A percentile compares a stretch with the other conserved stretches of the same genome.
Evolutionary conservation across 345 rosid genomes (phyloP).

Genomic region (Bretschneidera sinensis): DNA sequence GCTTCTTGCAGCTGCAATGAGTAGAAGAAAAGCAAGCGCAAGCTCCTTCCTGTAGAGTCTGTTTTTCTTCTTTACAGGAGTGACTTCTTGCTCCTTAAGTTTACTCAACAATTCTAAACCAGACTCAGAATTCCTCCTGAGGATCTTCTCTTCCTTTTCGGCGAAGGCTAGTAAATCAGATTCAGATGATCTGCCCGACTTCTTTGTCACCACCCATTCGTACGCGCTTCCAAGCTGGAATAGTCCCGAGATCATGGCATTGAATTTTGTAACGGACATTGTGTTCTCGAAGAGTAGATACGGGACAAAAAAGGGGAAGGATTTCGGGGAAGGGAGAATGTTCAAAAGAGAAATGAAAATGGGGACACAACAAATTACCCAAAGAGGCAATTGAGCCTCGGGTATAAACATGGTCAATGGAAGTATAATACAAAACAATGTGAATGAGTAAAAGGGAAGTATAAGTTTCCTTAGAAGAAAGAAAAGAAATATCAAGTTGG

Average conservation of each 20-base stretch:
- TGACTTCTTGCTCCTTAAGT: conserved; percentile 43
- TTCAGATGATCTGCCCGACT: conserved; percentile 82
- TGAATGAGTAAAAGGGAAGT: conserved; percentile 91
- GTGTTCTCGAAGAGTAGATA: conserved; percentile 89
- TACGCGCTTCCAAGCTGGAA: conserved; percentile 90
- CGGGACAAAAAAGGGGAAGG: conserved; percentile 86
- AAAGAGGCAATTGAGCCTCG: conserved; percentile 76
- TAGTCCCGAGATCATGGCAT: conserved; percentile 87
- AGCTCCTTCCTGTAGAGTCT: conserved; percentile 73
- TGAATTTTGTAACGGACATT: conserved; percentile 91
- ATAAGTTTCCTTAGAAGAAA: conserved; percentile 82
- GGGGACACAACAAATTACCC: conserved; percentile 85
- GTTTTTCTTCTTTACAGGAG: conserved; percentile 46
- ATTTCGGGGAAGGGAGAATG: conserved; percentile 77
- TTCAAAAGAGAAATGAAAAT: conserved; percentile 74
- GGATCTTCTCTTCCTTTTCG: conserved; percentile 72
- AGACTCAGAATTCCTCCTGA: conserved; percentile 64
- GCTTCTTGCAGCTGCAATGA: conserved; percentile 82
- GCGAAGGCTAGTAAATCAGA: conserved; percentile 71
- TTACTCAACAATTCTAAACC: conserved; percentile 61
- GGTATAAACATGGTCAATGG: conserved; percentile 93
- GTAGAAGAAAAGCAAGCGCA: conserved; percentile 71
- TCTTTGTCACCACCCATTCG: conserved; percentile 89
- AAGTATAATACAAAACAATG: conserved; percentile 81
- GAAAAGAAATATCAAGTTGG: conserved; percentile 77